A percentile compares a stretch with the other conserved stretches of the same genome.
Evolutionary conservation across 768 basidiomycete species (phyloP).

Genomic region (Lentinula sp.): DNA sequence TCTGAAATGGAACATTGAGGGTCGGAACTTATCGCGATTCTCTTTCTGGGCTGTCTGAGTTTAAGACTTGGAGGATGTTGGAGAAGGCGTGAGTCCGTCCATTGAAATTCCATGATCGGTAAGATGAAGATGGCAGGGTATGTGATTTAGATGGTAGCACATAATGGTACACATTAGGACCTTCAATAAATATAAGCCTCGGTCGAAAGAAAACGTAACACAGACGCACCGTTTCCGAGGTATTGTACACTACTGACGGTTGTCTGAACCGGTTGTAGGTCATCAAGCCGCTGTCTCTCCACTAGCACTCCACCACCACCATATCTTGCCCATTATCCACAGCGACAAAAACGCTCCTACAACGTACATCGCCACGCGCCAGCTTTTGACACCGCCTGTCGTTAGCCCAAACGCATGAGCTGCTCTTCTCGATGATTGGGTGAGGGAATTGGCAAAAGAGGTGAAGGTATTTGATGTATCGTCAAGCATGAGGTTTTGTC

Average conservation of each 20-base stretch:
- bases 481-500: slow-evolving; percentile 75
- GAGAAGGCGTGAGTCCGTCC: neutral
- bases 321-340: slow-evolving; percentile 50
- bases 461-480: slow-evolving; percentile 65
- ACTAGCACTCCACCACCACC: slow-evolving; percentile 38
- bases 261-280: neutral
- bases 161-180: neutral
- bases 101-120: neutral
- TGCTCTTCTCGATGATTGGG: slow-evolving; percentile 64
- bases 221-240: neutral
- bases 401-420: slow-evolving; percentile 71
- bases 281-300: neutral
- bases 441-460: slow-evolving; percentile 55
- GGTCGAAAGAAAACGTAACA: neutral
- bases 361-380: slow-evolving; percentile 58
- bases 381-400: slow-evolving; percentile 60
- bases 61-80: neutral
- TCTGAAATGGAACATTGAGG: too few relatives aligned
- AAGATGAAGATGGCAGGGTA: neutral
- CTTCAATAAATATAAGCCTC: neutral
- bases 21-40: too few relatives aligned
- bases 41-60: neutral
- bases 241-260: neutral
- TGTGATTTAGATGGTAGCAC: neutral
- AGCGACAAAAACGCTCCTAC: slow-evolving; percentile 48